phyloP scores from a whole-genome alignment of 768 basidiomycete genomes.

The Collybia mongolica region DNA sequence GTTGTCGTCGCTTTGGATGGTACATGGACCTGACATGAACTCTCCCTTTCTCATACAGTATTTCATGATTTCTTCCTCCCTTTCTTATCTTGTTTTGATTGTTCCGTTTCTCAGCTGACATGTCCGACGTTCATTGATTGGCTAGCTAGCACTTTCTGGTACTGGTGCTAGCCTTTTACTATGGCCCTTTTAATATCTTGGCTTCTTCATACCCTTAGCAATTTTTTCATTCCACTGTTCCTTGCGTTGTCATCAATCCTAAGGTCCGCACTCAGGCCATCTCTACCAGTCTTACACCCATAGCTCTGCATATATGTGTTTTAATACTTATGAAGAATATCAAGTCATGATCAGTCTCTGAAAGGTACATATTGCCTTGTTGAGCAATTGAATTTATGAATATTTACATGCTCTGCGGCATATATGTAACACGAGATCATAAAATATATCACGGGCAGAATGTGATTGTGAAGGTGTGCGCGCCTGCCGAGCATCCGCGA shows the following conservation, averaged over 20 bases:
- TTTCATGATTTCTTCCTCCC: conserved; percentile 6
- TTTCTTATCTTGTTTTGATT: conserved; percentile 5
- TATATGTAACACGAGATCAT: background rate
- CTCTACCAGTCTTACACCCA: too few relatives aligned
- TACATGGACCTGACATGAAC: conserved; percentile 8
- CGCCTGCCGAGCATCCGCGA: conserved; percentile 32
- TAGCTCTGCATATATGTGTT: too few relatives aligned
- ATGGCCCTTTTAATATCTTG: conserved; percentile 3
- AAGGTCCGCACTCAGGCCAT: too few relatives aligned
- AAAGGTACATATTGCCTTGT: too few relatives aligned
- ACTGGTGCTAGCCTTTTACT: background rate
- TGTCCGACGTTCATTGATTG: conserved; percentile 3
- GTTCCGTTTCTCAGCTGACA: background rate
- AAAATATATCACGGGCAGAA: conserved; percentile 25
- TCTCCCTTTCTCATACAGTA: conserved; percentile 8
- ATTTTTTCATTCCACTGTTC: background rate
- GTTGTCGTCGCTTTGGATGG: conserved; percentile 10
- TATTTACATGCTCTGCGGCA: too few relatives aligned
- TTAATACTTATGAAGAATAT: too few relatives aligned
- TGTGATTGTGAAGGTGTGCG: conserved; percentile 29
- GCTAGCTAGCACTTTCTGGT: conserved; percentile 3
- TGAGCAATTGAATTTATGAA: too few relatives aligned
- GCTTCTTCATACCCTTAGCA: background rate
- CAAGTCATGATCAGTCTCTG: too few relatives aligned
- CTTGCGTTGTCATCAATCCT: too few relatives aligned